Evolutionary conservation across 768 basidiomycete genomes (phyloP), one percentile per base, ranked within the genome.

Genomic region (Mycena floridula): DNA sequence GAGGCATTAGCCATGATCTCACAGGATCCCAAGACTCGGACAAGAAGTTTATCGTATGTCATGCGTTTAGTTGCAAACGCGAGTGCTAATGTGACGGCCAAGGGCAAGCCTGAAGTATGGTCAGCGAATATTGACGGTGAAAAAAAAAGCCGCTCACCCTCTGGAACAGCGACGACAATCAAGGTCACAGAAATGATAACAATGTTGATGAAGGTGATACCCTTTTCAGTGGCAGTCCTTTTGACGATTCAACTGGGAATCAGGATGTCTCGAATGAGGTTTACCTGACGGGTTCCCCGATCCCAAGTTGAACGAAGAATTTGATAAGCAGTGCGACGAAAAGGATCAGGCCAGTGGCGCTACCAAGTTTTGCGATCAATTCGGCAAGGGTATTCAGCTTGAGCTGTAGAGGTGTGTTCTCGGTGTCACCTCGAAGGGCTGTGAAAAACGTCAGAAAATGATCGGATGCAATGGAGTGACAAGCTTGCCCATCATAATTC

Each of bases 1-100:
- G 88, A 94, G 4, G 95, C 89, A 54, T 97, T 97, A 16, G 89
- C 95, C 95, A 98, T 98, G 0, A 91, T 97, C 67, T 99, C 96
- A 64, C 95, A 98, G 12, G 93, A 93, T 6, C 89, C 89, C 25
- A 99, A 79, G 4, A 97, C 89, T 43, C 95, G 92, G 24, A 98
- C 96, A 35, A 99, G 80, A 0, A 98, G 72, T 43, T 96, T 96
- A 63, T 93, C 88, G 57, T 84, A 78, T 8, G 94, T 89, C 96
- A 98, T 98, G n/a, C 94, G 85, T 56, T 89, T 93, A 38, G 95
- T 98, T 0, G 95, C 96, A 57, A 98, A 99, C 1, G 96, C 90
- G 25, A 99, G 72, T 0, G 96, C 96, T 39, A 99, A 79, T 0
- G 95, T 97, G 40, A 98, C 94, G 32, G 95, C 95, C 43, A 98